phyloP scores from a whole-genome alignment of 495 filamentous ascomycete genomes.

The Podospora pseudoanserina region DNA sequence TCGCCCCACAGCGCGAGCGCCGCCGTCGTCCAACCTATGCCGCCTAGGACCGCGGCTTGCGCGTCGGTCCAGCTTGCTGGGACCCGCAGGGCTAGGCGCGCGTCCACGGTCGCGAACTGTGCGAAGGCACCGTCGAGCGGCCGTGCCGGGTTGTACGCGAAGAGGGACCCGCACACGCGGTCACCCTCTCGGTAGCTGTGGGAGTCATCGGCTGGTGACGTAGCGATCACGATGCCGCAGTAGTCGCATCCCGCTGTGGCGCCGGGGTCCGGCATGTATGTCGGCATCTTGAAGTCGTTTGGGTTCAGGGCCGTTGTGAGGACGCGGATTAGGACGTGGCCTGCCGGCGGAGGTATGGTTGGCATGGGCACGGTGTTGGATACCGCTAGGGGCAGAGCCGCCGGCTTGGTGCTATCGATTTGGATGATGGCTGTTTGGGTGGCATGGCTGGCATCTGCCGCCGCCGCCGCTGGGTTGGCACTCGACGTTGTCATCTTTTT shows the following conservation, averaged over 20 bases:
- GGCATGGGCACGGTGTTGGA: no score
- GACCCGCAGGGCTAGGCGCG: constrained; percentile 34
- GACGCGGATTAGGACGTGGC: background rate
- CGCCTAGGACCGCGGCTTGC: constrained; percentile 43
- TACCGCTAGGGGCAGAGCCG: no score
- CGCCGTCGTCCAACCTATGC: constrained; percentile 32
- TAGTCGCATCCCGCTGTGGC: constrained; percentile 38
- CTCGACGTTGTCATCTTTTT: no score
- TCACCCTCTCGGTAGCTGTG: constrained; percentile 41
- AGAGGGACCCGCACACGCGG: constrained; percentile 38
- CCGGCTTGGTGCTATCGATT: no score
- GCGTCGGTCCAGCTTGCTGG: constrained; percentile 43
- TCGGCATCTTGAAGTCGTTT: constrained; percentile 54
- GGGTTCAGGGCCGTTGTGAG: constrained; percentile 45
- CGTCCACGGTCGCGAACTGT: constrained; percentile 16
- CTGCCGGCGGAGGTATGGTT: background rate
- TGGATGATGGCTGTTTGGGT: no score
- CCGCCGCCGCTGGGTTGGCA: no score
- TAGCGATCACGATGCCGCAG: constrained; percentile 43
- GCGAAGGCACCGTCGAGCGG: constrained; percentile 35
- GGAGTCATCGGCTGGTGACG: constrained; percentile 13
- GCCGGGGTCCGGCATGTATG: constrained; percentile 17
- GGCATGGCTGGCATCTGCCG: no score
- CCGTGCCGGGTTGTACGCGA: constrained; percentile 19
- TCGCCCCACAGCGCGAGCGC: constrained; percentile 27